These are phyloP conservation scores for Trematosphaeria pertusa DNA, from an alignment of 2,329 filamentous ascomycete species.

Conservation along the genomic window DNA sequence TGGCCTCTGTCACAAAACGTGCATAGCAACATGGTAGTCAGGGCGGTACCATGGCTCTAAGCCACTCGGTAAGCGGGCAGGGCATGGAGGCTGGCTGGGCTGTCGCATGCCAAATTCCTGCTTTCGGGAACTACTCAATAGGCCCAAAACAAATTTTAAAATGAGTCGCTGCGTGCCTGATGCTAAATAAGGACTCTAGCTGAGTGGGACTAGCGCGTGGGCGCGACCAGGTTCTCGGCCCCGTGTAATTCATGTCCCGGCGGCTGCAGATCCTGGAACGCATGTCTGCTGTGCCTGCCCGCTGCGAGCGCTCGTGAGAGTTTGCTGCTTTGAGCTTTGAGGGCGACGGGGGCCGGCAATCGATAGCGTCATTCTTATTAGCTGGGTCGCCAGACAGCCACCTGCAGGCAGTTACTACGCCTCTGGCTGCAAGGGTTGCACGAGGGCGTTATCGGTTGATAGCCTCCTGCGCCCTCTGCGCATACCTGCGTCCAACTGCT, in stretches of 20 bases:
- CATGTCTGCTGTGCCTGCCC: not conserved
- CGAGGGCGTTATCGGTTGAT: no score
- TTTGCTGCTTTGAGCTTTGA: not conserved
- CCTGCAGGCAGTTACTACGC: no score
- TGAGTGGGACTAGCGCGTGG: not conserved
- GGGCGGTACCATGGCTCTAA: not conserved
- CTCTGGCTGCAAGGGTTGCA: no score
- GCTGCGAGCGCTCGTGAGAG: not conserved
- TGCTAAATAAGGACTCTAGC: slow-evolving; percentile 5
- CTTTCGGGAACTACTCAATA: slow-evolving; percentile 3
- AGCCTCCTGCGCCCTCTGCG: not conserved
- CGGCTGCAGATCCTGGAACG: not conserved
- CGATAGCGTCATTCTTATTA: not conserved
- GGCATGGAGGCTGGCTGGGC: slow-evolving; percentile 1
- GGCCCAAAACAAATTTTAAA: slow-evolving; percentile 9
- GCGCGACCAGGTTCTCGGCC: not conserved
- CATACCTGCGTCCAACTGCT: not conserved
- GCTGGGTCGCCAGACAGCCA: not conserved
- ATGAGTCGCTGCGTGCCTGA: slow-evolving; percentile 7
- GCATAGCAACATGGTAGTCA: not conserved
- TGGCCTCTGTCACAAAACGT: not conserved
- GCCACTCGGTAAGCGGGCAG: not conserved
- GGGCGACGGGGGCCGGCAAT: not conserved
- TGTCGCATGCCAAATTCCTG: slow-evolving; percentile 15
- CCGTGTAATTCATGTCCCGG: not conserved